These are phyloP conservation scores for Silybum marianum DNA, from an alignment of 129 eudicot genomes.

Conservation along the genomic window DNA sequence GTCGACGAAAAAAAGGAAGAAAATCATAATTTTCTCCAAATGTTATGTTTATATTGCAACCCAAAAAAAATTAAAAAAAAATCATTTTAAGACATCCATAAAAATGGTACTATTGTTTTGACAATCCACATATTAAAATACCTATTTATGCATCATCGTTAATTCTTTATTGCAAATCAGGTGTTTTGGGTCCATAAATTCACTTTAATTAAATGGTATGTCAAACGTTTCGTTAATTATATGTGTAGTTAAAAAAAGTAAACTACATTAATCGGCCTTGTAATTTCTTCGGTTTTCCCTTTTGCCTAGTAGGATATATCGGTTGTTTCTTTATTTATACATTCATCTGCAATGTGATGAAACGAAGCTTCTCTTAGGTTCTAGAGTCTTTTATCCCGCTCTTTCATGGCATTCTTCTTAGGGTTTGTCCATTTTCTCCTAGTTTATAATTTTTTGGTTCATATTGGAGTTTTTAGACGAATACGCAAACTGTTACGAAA, in stretches of 20 bases:
- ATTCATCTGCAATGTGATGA: too few species aligned
- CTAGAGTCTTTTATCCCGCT: not conserved
- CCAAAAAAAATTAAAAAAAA: not conserved
- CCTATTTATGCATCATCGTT: not conserved
- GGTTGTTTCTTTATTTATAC: not conserved
- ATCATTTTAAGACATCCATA: not conserved
- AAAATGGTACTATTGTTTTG: not conserved
- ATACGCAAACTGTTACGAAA: too few species aligned
- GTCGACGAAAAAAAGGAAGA: not conserved
- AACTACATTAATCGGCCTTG: not conserved
- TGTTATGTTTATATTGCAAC: not conserved
- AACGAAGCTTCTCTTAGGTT: not conserved
- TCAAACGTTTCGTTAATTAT: not conserved
- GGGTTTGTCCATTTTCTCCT: not conserved
- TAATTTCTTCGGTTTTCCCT: not conserved
- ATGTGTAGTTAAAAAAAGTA: not conserved
- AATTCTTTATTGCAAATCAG: not conserved
- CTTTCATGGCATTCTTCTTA: not conserved
- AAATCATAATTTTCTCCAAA: not conserved
- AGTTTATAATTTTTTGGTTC: not conserved
- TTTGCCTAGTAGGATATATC: not conserved
- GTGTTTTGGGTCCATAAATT: too few species aligned
- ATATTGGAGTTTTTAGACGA: too few species aligned
- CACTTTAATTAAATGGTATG: too few species aligned
- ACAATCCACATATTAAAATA: not conserved